Evolutionary conservation across 176 grass and related monocot genomes (phyloP).

Genomic region (Saccharum spontaneum): DNA sequence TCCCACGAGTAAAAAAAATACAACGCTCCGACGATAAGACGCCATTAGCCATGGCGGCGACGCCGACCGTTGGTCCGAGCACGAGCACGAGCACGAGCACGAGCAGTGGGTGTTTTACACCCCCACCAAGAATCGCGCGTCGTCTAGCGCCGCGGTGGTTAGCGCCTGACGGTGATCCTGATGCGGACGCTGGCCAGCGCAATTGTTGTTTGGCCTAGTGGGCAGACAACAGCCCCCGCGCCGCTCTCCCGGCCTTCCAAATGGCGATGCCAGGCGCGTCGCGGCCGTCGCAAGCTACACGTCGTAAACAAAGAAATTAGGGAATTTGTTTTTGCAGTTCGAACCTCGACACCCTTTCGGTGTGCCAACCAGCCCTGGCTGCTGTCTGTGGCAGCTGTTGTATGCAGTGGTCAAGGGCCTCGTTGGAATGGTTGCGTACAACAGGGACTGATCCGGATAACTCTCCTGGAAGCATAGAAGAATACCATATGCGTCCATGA

Average conservation of each 20-base stretch:
- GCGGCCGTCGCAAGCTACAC: slow-evolving; percentile 7
- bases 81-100: background rate
- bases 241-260: slow-evolving; percentile 27
- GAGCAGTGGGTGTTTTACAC: too few species aligned
- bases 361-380: background rate
- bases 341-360: background rate
- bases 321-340: background rate
- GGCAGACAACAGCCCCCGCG: background rate
- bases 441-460: background rate
- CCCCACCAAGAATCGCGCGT: slow-evolving; percentile 33
- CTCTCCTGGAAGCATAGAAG: background rate
- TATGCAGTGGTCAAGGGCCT: background rate
- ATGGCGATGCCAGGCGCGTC: background rate
- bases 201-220: background rate
- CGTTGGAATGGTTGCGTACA: background rate
- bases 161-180: slow-evolving; percentile 44
- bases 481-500: background rate
- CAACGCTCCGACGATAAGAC: background rate
- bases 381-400: background rate
- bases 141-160: slow-evolving; percentile 11
- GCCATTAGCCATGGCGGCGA: background rate
- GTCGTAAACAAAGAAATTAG: slow-evolving; percentile 9
- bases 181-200: slow-evolving; percentile 2
- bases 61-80: background rate
- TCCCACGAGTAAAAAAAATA: background rate